Conservation (phyloP, 805 yeast species). For the Schizosaccharomyces lindneri region DNA sequence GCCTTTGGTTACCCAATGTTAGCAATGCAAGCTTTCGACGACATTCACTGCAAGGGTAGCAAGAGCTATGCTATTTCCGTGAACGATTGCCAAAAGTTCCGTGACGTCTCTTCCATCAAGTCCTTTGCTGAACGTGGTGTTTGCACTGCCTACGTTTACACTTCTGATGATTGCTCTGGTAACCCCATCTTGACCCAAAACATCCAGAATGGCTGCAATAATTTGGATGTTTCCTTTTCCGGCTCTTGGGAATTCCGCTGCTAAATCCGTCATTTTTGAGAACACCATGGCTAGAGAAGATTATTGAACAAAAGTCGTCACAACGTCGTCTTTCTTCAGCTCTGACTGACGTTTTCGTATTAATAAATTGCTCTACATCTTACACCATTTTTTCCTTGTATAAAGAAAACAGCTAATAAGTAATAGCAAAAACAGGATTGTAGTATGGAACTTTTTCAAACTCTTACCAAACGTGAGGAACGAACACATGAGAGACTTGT, state of each 20-base stretch:
- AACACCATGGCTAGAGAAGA: too few species aligned
- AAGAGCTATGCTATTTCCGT: neutral
- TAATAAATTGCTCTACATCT: too few species aligned
- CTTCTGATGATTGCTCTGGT: neutral
- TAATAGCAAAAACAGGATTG: too few species aligned
- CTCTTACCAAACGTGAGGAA: too few species aligned
- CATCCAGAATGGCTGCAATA: neutral
- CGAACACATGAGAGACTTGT: too few species aligned
- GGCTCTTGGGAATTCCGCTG: neutral
- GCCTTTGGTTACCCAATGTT: neutral
- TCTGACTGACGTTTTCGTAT: too few species aligned
- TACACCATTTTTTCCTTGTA: too few species aligned
- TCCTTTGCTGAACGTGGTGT: neutral
- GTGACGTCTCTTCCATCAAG: neutral
- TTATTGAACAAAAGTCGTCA: too few species aligned
- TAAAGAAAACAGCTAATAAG: too few species aligned
- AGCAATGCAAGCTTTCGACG: neutral
- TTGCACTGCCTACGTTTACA: neutral
- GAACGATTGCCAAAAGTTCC: neutral
- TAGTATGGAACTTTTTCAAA: too few species aligned
- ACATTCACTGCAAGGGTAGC: neutral
- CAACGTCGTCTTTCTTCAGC: too few species aligned
- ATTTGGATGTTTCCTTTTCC: neutral
- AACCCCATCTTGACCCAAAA: neutral
- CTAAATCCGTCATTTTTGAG: neutral